phyloP scores from a whole-genome alignment of 2,329 filamentous ascomycete species.

The Ceratocystis eucalypticola region DNA sequence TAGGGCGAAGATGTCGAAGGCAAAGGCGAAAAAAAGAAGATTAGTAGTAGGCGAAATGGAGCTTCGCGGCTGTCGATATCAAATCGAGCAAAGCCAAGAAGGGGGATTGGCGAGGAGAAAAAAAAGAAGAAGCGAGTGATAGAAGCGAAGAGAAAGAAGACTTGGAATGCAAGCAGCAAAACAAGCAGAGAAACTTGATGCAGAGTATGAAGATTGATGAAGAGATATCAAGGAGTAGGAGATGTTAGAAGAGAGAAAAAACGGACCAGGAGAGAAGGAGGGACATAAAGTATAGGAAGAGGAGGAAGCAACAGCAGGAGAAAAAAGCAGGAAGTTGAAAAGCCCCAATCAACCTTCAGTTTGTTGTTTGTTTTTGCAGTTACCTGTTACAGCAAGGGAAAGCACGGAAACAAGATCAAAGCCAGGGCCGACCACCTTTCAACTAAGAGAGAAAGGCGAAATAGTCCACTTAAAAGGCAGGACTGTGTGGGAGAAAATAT shows the following conservation, averaged over 20 bases:
- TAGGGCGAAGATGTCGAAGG: background rate
- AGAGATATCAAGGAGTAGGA: constrained; percentile 1
- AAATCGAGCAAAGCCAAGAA: constrained; percentile 13
- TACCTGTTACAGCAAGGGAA: background rate
- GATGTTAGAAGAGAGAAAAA: background rate
- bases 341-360: constrained; percentile 1
- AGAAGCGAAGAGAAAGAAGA: constrained; percentile 8
- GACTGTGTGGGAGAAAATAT: background rate
- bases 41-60: background rate
- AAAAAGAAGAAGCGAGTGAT: constrained; percentile 8
- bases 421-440: background rate
- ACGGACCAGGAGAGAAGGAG: background rate
- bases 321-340: background rate
- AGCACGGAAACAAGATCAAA: background rate
- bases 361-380: constrained; percentile 8
- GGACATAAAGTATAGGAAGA: background rate
- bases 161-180: constrained; percentile 10
- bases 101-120: background rate
- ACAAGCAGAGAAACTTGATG: background rate
- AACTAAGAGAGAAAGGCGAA: background rate
- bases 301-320: background rate
- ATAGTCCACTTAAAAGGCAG: background rate
- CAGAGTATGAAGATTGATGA: background rate
- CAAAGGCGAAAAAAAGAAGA: background rate
- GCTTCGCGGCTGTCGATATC: constrained; percentile 10